A percentile compares a stretch with the other conserved stretches of the same genome.
Conservation (phyloP, 805 yeast species). For the Wickerhamiella kurtzmanii region DNA sequence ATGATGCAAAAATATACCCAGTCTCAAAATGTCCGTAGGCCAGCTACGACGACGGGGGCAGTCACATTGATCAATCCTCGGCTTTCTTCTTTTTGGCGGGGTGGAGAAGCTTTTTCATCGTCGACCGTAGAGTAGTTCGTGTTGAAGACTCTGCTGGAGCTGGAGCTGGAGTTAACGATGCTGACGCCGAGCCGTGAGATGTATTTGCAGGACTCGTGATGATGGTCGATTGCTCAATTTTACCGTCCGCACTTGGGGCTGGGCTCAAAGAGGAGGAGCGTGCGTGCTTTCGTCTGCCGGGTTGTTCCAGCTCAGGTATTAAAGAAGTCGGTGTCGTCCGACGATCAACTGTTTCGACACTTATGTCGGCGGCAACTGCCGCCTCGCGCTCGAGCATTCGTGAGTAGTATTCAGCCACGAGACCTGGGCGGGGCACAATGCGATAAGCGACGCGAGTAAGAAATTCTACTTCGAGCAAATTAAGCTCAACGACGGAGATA, state of each 20-base stretch:
- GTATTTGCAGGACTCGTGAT: neutral
- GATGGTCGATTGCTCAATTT: neutral
- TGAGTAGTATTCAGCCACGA: conserved; percentile 25
- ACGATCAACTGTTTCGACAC: neutral
- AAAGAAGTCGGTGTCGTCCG: neutral
- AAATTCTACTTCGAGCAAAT: conserved; percentile 80
- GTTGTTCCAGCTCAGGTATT: neutral
- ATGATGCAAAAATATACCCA: too few species aligned
- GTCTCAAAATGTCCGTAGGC: neutral
- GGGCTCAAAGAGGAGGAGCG: neutral
- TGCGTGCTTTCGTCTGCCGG: neutral
- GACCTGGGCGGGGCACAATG: conserved; percentile 39
- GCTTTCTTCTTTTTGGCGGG: conserved; percentile 11
- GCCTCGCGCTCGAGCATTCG: conserved; percentile 22
- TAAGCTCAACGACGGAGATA: conserved; percentile 43
- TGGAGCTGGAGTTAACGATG: neutral
- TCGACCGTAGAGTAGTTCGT: neutral
- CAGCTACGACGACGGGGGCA: too few species aligned
- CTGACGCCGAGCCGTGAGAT: too few species aligned
- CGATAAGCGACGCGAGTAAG: conserved; percentile 67
- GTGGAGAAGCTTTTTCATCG: conserved; percentile 11
- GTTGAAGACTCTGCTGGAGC: neutral
- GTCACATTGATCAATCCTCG: neutral
- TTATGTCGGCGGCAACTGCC: neutral
- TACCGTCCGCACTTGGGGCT: neutral